A percentile compares a stretch with the other conserved stretches of the same genome.
phyloP scores from a whole-genome alignment of 257 asterid genomes.

The Linaria vulgaris region DNA sequence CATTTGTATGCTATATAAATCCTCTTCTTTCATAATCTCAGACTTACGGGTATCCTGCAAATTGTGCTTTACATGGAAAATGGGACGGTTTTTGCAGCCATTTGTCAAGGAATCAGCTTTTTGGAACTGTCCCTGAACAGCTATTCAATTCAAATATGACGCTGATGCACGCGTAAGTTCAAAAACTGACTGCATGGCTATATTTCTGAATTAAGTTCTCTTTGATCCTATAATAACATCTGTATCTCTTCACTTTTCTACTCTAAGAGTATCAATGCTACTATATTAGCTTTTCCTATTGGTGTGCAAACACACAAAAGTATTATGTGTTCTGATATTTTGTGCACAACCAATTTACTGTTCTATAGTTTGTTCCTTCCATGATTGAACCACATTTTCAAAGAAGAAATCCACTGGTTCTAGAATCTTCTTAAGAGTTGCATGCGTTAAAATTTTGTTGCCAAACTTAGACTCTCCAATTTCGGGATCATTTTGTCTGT shows the following conservation, averaged over 20 bases:
- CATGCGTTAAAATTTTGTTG: no score
- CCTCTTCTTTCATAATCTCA: not conserved
- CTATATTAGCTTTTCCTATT: not conserved
- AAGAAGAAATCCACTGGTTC: no score
- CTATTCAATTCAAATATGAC: conserved; percentile 66
- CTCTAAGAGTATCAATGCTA: no score
- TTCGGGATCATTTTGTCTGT: no score
- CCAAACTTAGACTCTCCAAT: no score
- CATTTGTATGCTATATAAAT: conserved; percentile 54
- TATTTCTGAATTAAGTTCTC: not conserved
- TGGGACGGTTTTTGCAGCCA: conserved; percentile 52
- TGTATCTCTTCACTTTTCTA: no score
- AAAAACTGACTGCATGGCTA: not conserved
- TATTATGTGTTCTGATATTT: not conserved
- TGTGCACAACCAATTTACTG: not conserved
- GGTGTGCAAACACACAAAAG: not conserved
- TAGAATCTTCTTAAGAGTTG: no score
- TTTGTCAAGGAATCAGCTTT: conserved; percentile 66
- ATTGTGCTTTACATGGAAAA: conserved; percentile 1
- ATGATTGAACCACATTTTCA: no score
- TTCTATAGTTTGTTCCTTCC: not conserved
- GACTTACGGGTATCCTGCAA: not conserved
- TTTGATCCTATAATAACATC: not conserved
- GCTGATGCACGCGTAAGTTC: conserved; percentile 72
- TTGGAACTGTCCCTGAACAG: conserved; percentile 56